Conservation (phyloP, 768 basidiomycete genomes). For the Nidularia pulvinata region DNA sequence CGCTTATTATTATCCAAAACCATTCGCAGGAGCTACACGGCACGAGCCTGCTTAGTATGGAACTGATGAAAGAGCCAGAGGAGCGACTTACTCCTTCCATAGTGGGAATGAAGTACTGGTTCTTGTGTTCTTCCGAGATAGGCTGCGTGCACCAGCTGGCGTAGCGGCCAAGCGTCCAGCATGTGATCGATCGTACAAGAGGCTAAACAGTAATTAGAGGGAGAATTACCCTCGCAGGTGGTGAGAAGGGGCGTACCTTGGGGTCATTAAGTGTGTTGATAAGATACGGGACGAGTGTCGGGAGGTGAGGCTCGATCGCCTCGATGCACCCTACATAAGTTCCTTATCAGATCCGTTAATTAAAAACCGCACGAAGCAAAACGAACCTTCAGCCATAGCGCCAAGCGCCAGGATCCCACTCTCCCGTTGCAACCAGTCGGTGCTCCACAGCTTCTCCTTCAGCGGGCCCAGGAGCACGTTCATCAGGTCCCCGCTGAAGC, state of each 20-base stretch:
- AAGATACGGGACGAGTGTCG: conserved; percentile 91
- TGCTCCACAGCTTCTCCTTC: conserved; percentile 92
- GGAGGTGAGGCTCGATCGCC: conserved; percentile 91
- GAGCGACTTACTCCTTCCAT: conserved; percentile 84
- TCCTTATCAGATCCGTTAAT: conserved; percentile 3
- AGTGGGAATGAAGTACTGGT: conserved; percentile 91
- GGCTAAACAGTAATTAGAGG: conserved; percentile 51
- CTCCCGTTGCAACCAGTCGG: conserved; percentile 93
- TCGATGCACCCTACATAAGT: conserved; percentile 84
- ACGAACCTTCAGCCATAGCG: conserved; percentile 96
- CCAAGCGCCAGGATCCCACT: conserved; percentile 95
- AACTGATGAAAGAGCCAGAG: background rate
- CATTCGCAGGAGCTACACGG: conserved; percentile 86
- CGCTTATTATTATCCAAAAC: conserved; percentile 98
- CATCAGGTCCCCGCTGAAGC: conserved; percentile 88
- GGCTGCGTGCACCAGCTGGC: conserved; percentile 96
- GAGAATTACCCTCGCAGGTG: conserved; percentile 1
- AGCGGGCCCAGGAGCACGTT: conserved; percentile 86
- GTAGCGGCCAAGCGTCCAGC: conserved; percentile 99
- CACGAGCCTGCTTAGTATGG: background rate
- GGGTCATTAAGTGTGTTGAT: conserved; percentile 89
- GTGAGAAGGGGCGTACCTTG: conserved; percentile 57
- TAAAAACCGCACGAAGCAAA: background rate
- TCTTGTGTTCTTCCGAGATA: conserved; percentile 85
- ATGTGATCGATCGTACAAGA: conserved; percentile 96